Base-by-base conservation (phyloP, 352 stramenopile genomes). In the Phytophthora uliginosa region DNA sequence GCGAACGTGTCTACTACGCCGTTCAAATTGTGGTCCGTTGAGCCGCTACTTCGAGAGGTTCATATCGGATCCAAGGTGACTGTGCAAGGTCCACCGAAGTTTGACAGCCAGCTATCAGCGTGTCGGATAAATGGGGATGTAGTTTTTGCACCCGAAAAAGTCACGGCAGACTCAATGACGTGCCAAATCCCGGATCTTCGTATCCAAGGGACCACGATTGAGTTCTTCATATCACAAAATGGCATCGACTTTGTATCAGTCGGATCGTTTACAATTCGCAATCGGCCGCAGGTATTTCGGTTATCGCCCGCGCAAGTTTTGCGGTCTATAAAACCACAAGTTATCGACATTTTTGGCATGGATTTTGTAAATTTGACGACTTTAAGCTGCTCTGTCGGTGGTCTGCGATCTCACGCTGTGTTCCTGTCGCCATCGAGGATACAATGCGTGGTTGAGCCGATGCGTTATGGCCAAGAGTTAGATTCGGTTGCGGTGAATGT, bases 271-370 rank as follows among this genome's bases (percentile, higher is more conserved):
- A 47, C 10, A 12, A 17, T 76, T 8, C 26, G 52, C 15, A 36
- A 62, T 8, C 69, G 71, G 0, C 75, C 78, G 7, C 59, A 48
- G 36, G 59, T 85, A 17, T 69, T 74, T 51, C 68, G 76, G 10
- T 33, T 83, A 34, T 73, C 50, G 10, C 74, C 78, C 34, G 5
- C 36, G 6, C 42, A 64, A 50, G 53, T 56, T 12, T 64, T 77
- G 26, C 55, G 64, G 9, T 59, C 47, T 3, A 31, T 76, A 20
- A 59, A 17, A 7, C 59, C 33, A 0, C 77, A 80, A 66, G 4
- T 56, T 10, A 36, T 85, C 33, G 59, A 77, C 26, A 42, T 85
- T 12, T 81, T 82, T 12, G 78, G 78, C 10, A 60, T 68, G 50
- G 36, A 79, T 28, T 83, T 85, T 33, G 60, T 52, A 42, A 77